Evolutionary conservation across 257 asterid genomes (phyloP).

Genomic region (Verbascum thapsus): DNA sequence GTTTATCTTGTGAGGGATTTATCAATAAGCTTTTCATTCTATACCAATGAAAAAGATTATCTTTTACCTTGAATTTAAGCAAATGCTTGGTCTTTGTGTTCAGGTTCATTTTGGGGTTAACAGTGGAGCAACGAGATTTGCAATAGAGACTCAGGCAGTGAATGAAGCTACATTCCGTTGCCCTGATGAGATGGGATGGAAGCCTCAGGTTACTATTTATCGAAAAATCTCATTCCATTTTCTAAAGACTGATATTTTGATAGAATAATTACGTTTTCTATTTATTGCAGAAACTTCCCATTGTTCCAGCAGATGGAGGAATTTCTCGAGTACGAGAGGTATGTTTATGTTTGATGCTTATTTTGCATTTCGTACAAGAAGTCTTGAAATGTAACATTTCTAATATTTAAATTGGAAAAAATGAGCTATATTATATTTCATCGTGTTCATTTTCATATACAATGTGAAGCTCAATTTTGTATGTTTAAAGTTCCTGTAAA

Average conservation of each 20-base stretch:
- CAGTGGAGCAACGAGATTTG: conserved; percentile 95
- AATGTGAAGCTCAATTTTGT: no score
- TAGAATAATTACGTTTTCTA: conserved; percentile 2
- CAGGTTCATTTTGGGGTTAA: conserved; percentile 98
- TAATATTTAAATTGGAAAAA: background rate
- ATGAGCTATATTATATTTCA: no score
- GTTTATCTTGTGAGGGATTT: background rate
- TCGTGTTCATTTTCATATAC: no score
- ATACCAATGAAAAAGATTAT: no score
- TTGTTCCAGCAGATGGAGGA: conserved; percentile 62
- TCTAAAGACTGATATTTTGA: conserved; percentile 1
- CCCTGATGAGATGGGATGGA: conserved; percentile 99
- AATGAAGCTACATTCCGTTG: conserved; percentile 99
- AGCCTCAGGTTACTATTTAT: conserved; percentile 72
- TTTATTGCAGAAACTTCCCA: conserved; percentile 64
- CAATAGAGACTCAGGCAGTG: conserved; percentile 84
- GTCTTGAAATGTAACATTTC: background rate
- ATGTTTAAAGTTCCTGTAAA: no score
- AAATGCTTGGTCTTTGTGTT: conserved; percentile 25
- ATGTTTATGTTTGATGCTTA: conserved; percentile 6
- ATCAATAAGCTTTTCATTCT: no score
- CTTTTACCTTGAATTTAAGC: conserved; percentile 11
- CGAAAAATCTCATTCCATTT: background rate
- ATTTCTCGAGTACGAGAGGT: conserved; percentile 67
- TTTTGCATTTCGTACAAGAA: background rate